Conservation (phyloP, 345 rosid species). For the Diplotaxis tenuifolia region DNA sequence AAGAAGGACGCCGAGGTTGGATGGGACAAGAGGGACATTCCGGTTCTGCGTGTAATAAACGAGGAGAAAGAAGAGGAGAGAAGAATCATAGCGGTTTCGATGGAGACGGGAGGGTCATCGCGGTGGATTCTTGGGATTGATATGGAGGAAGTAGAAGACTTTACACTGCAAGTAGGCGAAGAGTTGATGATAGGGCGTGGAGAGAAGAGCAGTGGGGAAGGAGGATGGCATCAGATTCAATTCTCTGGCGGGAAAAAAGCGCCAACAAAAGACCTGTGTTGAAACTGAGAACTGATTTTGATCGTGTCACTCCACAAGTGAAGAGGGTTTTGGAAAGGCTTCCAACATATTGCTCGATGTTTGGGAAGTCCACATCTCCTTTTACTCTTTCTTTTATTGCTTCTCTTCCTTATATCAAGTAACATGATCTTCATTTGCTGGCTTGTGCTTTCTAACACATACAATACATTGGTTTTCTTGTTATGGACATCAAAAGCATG, state of each 20-base stretch:
- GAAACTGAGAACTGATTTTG: slow-evolving; percentile 78
- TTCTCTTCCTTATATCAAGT: slow-evolving; percentile 47
- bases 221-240: slow-evolving; percentile 83
- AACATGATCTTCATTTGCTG: not conserved
- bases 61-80: slow-evolving; percentile 40
- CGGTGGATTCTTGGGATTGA: slow-evolving; percentile 93
- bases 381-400: slow-evolving; percentile 58
- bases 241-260: slow-evolving; percentile 78
- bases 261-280: slow-evolving; percentile 54
- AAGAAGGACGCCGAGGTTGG: slow-evolving; percentile 53
- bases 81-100: slow-evolving; percentile 48
- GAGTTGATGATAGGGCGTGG: slow-evolving; percentile 59
- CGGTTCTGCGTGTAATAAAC: slow-evolving; percentile 47
- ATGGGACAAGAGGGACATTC: slow-evolving; percentile 71
- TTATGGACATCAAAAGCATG: not conserved
- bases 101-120: slow-evolving; percentile 62
- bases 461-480: not conserved
- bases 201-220: slow-evolving; percentile 41
- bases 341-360: slow-evolving; percentile 74
- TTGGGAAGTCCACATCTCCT: slow-evolving; percentile 88
- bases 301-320: slow-evolving; percentile 57
- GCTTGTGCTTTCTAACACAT: not conserved
- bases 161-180: slow-evolving; percentile 46
- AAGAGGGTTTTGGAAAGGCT: slow-evolving; percentile 52
- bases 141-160: slow-evolving; percentile 68